Evolutionary conservation across 257 asterid species (phyloP), one percentile per base, ranked within the genome.

Genomic region (Plectranthus barbatus): DNA sequence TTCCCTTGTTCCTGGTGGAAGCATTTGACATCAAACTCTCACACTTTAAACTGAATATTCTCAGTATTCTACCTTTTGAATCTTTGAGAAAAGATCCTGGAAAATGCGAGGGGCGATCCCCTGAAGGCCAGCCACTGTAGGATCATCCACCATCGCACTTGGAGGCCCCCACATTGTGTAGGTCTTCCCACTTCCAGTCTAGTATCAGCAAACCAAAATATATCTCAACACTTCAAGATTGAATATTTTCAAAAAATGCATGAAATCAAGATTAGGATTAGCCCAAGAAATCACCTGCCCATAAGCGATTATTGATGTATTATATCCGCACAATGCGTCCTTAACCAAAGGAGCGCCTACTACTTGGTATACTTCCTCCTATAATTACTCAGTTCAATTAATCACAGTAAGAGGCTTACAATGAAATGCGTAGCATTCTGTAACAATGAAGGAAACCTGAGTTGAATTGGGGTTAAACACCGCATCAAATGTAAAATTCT

Each of bases 81-180:
- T 87, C 76, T 88, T 84, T 14, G 84, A 83, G 81, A 93, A 87
- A 67, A 93, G 75, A 66, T 66, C 75, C 81, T 81, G 87, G 77
- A 93, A 90, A 68, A 93, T 79, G 62, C 97, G 95, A 3, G 99
- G 96, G 53, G 72, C 97, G 60, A 87, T 66, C 56, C 99, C 99
- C 77, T 85, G 97, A 79, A 75, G 81, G 47, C 81, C 89, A 78
- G 57, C 60, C 41, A 72, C 74, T 15, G 85, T 76, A 41, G 86
- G 95, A 76, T 73, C 79, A 26, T 80, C 96, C 62, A 90, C 84
- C 88, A 93, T 90, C 11, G 99, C 88, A 70, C 91, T 87, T 17
- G 79, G 97, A 9, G 97, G 96, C 58, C 99, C 97, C 96, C 97
- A 93, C 96, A 93, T 85, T 34, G 99, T 90, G 71, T 78, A 87